Evolutionary conservation across 257 asterid species (phyloP).

Genomic region (Solanum pinnatisectum): DNA sequence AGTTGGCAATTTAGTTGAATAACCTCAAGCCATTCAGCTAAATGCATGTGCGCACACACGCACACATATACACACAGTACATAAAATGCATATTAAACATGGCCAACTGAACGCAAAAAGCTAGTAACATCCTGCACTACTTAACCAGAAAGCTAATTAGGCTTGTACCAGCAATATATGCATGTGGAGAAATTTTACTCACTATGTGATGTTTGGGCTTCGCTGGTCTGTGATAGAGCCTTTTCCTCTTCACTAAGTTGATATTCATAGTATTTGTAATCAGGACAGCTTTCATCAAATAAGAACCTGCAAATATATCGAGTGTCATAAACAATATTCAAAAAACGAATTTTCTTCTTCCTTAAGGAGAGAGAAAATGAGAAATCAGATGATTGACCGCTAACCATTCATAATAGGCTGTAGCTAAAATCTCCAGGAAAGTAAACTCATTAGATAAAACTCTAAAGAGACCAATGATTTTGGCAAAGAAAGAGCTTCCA

Average conservation of each 20-base stretch:
- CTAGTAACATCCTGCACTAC: neutral
- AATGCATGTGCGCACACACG: neutral
- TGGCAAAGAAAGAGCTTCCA: neutral
- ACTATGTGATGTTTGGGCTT: slow-evolving; percentile 35
- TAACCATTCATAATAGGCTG: neutral
- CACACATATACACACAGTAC: neutral
- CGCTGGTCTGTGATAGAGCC: slow-evolving; percentile 45
- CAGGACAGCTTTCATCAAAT: slow-evolving; percentile 66
- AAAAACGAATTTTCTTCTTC: neutral
- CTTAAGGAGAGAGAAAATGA: neutral
- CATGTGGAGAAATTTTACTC: slow-evolving; percentile 17
- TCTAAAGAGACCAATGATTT: neutral
- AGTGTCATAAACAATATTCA: neutral
- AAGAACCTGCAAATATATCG: slow-evolving; percentile 44
- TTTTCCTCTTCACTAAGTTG: slow-evolving; percentile 65
- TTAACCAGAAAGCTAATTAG: neutral
- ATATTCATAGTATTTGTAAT: slow-evolving; percentile 79
- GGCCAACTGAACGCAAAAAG: neutral
- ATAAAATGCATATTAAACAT: neutral
- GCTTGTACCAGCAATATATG: neutral
- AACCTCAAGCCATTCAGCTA: neutral
- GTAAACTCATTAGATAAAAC: neutral
- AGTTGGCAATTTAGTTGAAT: neutral
- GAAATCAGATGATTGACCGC: neutral
- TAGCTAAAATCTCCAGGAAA: neutral